phyloP scores from a whole-genome alignment of 176 grass and related monocot species.

The Cenchrus purpureus region DNA sequence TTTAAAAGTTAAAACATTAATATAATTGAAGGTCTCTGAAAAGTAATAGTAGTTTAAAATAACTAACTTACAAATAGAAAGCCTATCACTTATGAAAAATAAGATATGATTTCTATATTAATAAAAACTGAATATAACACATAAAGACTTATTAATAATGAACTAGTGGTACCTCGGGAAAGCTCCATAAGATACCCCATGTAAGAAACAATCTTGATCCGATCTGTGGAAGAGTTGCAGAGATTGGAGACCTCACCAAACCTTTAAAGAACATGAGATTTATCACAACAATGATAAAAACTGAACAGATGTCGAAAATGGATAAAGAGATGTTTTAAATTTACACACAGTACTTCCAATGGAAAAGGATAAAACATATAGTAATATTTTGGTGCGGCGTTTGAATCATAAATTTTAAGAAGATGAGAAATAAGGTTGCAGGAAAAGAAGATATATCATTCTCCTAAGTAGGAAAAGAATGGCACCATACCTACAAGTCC shows the following conservation, averaged over 20 bases:
- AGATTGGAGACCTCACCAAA: conserved; percentile 53
- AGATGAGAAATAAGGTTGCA: too few relatives aligned
- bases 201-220: conserved; percentile 60
- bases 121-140: too few relatives aligned
- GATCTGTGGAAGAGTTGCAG: conserved; percentile 60
- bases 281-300: background rate
- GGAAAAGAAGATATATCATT: background rate
- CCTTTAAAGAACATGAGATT: conserved; percentile 26
- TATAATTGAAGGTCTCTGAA: too few relatives aligned
- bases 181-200: conserved; percentile 56
- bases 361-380: too few relatives aligned
- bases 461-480: background rate
- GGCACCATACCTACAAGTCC: conserved; percentile 41
- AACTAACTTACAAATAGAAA: too few relatives aligned
- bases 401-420: too few relatives aligned
- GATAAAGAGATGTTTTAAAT: background rate
- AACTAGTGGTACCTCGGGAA: conserved; percentile 45
- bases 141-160: background rate
- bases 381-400: too few relatives aligned
- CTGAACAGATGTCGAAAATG: background rate
- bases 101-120: too few relatives aligned
- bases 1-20: too few relatives aligned
- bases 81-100: too few relatives aligned
- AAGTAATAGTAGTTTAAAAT: too few relatives aligned
- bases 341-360: too few relatives aligned